These are phyloP conservation scores for Lactarius evosmus DNA, from an alignment of 768 basidiomycete genomes.

Conservation along the genomic window DNA sequence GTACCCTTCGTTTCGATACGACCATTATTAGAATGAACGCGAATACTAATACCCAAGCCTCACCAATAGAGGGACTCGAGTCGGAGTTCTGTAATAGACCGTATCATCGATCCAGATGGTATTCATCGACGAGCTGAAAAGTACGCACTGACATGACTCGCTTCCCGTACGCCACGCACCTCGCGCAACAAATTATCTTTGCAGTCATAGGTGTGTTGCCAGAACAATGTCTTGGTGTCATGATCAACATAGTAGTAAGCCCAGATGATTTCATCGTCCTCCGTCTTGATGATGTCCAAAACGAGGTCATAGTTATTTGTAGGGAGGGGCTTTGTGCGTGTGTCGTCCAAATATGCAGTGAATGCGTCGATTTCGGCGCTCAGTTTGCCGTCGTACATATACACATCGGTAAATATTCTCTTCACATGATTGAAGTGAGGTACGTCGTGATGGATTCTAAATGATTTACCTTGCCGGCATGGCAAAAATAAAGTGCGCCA, in stretches of 20 bases:
- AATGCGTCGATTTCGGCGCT: neutral
- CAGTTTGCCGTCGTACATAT: conserved; percentile 14
- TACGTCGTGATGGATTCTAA: neutral
- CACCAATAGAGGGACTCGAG: conserved; percentile 20
- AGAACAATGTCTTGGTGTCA: conserved; percentile 8
- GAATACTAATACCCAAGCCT: neutral
- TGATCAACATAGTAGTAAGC: conserved; percentile 22
- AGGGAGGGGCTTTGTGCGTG: neutral
- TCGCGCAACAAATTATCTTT: neutral
- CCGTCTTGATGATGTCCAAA: conserved; percentile 4
- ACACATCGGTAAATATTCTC: conserved; percentile 20
- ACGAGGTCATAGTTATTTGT: conserved; percentile 1
- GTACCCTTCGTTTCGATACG: neutral
- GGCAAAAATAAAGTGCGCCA: conserved; percentile 19
- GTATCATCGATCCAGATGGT: neutral
- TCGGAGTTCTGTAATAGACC: neutral
- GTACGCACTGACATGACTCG: conserved; percentile 16
- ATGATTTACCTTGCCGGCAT: neutral
- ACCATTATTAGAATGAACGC: neutral
- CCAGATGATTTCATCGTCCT: neutral
- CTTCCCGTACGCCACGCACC: neutral
- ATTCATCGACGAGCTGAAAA: neutral
- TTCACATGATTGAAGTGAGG: neutral
- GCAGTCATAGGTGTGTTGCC: conserved; percentile 1
- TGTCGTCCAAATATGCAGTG: neutral